A percentile compares a stretch with the other conserved stretches of the same genome.
These are phyloP conservation scores for Euphorbia peplus DNA, from an alignment of 345 rosid species.

Conservation along the genomic window DNA sequence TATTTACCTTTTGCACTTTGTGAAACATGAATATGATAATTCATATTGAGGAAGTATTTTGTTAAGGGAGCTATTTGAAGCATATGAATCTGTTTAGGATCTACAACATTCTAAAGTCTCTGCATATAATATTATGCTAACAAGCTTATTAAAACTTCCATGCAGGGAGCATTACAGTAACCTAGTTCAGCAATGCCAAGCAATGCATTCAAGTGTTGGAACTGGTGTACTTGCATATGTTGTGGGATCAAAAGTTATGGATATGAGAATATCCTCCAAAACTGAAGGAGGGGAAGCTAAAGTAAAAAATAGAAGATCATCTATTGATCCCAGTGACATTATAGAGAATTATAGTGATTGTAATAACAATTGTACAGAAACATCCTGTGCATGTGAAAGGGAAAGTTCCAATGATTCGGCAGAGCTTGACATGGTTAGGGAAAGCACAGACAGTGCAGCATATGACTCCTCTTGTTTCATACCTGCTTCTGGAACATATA, in stretches of 20 bases:
- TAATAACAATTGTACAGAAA: conserved; percentile 56
- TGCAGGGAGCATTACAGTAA: conserved; percentile 69
- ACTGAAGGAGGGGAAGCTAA: conserved; percentile 49
- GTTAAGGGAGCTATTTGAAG: neutral
- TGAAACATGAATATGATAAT: neutral
- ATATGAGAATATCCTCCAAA: conserved; percentile 76
- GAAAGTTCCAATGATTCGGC: conserved; percentile 58
- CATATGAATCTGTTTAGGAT: neutral
- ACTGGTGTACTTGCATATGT: conserved; percentile 87
- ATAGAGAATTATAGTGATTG: conserved; percentile 39
- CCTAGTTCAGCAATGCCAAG: conserved; percentile 68
- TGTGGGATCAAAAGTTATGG: conserved; percentile 95
- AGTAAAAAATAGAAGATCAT: conserved; percentile 40
- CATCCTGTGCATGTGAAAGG: conserved; percentile 37
- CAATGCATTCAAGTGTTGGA: conserved; percentile 90
- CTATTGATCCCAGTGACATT: conserved; percentile 39
- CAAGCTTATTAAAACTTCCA: conserved; percentile 19
- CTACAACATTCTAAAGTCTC: neutral
- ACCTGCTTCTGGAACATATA: conserved; percentile 39
- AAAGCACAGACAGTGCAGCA: conserved; percentile 50
- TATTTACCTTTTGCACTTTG: neutral
- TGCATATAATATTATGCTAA: conserved; percentile 3
- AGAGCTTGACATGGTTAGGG: conserved; percentile 55
- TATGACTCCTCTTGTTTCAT: conserved; percentile 48
- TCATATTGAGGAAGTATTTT: neutral